Percentiles rank a stretch among this genome's conserved stretches.
Evolutionary conservation across 202 grass and related monocot genomes (phyloP).

Genomic region (Brachypodium distachyon): DNA sequence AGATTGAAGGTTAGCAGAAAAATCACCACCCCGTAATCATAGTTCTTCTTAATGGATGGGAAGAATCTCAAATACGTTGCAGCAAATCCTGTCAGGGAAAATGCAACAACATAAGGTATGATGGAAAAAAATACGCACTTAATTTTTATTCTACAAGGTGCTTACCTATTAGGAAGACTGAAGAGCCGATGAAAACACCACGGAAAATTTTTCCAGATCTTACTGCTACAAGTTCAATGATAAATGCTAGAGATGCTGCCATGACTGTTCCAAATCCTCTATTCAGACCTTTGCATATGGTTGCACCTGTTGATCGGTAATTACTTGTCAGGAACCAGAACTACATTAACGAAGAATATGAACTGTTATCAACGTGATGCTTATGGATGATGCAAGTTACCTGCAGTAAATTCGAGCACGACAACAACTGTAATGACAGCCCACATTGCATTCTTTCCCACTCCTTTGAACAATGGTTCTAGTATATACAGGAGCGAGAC

Average conservation of each 20-base stretch:
- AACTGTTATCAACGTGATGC: neutral
- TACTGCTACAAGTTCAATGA: slow-evolving; percentile 74
- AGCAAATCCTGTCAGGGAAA: slow-evolving; percentile 51
- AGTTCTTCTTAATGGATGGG: slow-evolving; percentile 86
- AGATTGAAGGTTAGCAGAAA: slow-evolving; percentile 94
- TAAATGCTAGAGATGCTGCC: slow-evolving; percentile 72
- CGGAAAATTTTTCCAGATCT: slow-evolving; percentile 47
- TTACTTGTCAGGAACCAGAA: neutral
- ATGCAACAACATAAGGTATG: neutral
- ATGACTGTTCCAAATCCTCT: slow-evolving; percentile 78
- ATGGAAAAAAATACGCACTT: neutral
- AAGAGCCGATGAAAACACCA: slow-evolving; percentile 60
- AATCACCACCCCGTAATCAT: slow-evolving; percentile 86
- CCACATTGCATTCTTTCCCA: slow-evolving; percentile 96
- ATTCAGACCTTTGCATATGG: slow-evolving; percentile 92
- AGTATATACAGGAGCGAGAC: slow-evolving; percentile 80
- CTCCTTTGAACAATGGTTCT: slow-evolving; percentile 68
- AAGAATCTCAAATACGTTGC: slow-evolving; percentile 85
- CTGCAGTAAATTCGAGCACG: slow-evolving; percentile 91
- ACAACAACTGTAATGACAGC: slow-evolving; percentile 99
- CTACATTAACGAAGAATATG: neutral
- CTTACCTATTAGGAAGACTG: slow-evolving; percentile 77
- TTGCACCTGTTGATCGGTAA: slow-evolving; percentile 47
- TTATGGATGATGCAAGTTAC: slow-evolving; percentile 23
- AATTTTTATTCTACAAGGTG: neutral